Evolutionary conservation across 2,329 filamentous ascomycete species (phyloP).

Genomic region (Colletotrichum spinosum): DNA sequence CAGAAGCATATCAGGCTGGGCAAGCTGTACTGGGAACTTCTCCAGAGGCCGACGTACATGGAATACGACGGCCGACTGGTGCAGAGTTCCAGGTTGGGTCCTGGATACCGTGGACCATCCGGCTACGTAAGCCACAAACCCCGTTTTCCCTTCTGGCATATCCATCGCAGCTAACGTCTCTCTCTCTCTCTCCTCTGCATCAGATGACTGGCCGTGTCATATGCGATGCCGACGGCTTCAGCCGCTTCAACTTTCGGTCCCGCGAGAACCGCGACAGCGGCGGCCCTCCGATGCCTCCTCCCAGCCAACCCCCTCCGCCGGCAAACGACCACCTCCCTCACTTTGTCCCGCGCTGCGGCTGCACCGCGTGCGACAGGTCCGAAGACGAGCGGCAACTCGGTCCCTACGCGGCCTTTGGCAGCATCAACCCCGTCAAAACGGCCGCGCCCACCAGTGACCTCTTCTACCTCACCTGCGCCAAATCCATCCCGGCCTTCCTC

Average conservation of each 20-base stretch:
- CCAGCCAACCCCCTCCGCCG: constrained; percentile 18
- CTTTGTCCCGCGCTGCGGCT: constrained; percentile 55
- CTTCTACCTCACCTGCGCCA: constrained; percentile 57
- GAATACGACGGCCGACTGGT: constrained; percentile 57
- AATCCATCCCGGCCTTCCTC: constrained; percentile 60
- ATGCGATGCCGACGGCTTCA: constrained; percentile 55
- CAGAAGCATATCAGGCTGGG: constrained; percentile 55
- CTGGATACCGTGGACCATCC: constrained; percentile 43
- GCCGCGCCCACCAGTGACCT: constrained; percentile 53
- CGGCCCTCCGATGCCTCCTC: background rate
- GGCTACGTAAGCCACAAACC: constrained; percentile 41
- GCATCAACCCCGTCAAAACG: constrained; percentile 50
- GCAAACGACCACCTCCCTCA: constrained; percentile 53
- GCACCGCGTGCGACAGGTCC: constrained; percentile 48
- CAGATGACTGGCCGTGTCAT: constrained; percentile 55
- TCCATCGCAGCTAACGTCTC: too few species aligned
- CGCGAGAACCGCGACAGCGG: constrained; percentile 40
- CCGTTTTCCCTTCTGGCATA: too few species aligned
- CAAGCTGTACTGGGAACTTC: constrained; percentile 59
- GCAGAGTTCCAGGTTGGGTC: constrained; percentile 41
- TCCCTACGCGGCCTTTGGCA: constrained; percentile 54
- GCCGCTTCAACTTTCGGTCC: constrained; percentile 46
- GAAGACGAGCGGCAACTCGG: constrained; percentile 41
- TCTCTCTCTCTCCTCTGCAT: too few species aligned
- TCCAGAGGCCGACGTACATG: constrained; percentile 58